Conservation (phyloP, 2,329 filamentous ascomycete genomes). For the Monosporascus sp. region DNA sequence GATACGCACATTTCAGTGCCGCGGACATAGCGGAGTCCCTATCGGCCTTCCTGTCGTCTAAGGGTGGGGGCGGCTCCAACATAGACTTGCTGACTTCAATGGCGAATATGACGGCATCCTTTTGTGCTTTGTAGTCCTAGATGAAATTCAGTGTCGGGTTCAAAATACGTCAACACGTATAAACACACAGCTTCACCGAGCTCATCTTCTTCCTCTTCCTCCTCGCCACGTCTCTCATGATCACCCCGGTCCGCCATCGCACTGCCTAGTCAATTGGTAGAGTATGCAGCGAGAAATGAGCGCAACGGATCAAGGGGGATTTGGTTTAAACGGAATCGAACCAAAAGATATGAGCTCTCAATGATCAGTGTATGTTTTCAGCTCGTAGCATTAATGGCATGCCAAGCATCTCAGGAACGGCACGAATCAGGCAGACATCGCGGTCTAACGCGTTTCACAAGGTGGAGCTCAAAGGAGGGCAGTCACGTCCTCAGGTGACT, state of each 20-base stretch:
- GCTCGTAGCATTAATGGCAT: neutral
- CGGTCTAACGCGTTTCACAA: constrained; percentile 14
- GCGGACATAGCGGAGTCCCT: constrained; percentile 74
- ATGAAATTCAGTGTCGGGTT: constrained; percentile 5
- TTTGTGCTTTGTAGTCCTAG: constrained; percentile 82
- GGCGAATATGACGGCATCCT: constrained; percentile 96
- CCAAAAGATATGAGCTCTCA: too few relatives aligned
- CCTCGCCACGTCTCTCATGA: constrained; percentile 53
- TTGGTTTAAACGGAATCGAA: neutral
- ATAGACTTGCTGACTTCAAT: constrained; percentile 90
- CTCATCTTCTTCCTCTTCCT: constrained; percentile 61
- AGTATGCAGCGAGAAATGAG: neutral
- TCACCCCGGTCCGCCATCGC: constrained; percentile 26
- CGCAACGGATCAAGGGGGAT: too few relatives aligned
- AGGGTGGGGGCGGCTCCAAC: constrained; percentile 61
- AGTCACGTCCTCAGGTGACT: constrained; percentile 23
- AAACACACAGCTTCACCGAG: constrained; percentile 56
- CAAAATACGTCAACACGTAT: neutral
- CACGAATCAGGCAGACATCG: constrained; percentile 19
- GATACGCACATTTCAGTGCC: constrained; percentile 88
- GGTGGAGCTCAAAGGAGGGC: constrained; percentile 2
- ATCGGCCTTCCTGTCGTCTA: constrained; percentile 68
- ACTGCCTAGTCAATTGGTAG: neutral
- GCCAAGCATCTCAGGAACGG: neutral
- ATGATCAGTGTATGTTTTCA: neutral